Evolutionary conservation across 768 basidiomycete species (phyloP), one percentile per base, ranked within the genome.

Genomic region (Boletus sensibilis): DNA sequence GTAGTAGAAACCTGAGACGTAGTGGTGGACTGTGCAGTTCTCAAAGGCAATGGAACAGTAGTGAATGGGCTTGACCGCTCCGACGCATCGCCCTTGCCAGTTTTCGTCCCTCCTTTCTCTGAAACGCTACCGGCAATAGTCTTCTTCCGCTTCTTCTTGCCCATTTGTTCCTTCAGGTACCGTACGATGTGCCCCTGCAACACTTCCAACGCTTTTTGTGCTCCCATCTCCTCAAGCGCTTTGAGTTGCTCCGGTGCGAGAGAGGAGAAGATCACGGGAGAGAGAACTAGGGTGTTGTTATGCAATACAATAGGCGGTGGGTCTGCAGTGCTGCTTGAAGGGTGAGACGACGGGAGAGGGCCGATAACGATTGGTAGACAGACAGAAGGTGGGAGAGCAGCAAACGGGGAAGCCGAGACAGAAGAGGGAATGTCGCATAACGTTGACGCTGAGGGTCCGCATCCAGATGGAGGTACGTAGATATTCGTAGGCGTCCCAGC

Each of bases 171-270:
- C 73, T 94, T 95, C 67, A 94, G 73, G 57, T 86, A 90, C 52
- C 88, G 82, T 41, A 93, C 90, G 69, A 95, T 91, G 64, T 94
- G 89, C 3, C 82, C 85, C 58, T 93, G 92, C 53, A 96, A 75
- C 21, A 92, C 86, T 61, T 84, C 82, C 50, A 96, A 73, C 7
- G 94, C 92, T 61, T 88, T 85, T 68, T 87, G 83, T 0, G 92
- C 90, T 2, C 92, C 92, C 70, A 94, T 82, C 50, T 81, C 80
- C 71, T 94, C 89, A 27, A 95, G 74, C 43, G 88, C 86, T 54
- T 79, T 81, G 42, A 96, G 74, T 70, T 88, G 88, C 58, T 87
- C 85, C 42, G 79, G 76, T 4, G 87, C 83, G 13, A 96, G 79
- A 52, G 86, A 85, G 10, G 87, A 81, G 67, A 97, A 97, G 34